These are phyloP conservation scores for Neodidymelliopsis sp. DNA, from an alignment of 2,329 filamentous ascomycete genomes.

Conservation along the genomic window DNA sequence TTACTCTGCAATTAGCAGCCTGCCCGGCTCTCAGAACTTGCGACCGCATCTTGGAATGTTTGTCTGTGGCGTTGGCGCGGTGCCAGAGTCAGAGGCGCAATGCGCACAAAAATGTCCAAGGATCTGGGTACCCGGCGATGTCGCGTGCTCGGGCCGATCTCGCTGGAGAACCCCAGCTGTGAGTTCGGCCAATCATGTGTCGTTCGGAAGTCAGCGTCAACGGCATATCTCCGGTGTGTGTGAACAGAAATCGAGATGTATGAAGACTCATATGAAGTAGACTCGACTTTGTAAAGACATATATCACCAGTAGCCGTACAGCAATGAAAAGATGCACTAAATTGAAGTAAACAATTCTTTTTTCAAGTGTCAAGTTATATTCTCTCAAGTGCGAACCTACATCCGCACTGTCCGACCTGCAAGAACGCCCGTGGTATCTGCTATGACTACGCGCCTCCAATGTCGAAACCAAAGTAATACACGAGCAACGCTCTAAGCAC, in stretches of 20 bases:
- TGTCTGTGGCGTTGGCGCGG: conserved; percentile 28
- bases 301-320: too few relatives aligned
- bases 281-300: too few relatives aligned
- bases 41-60: conserved; percentile 42
- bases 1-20: conserved; percentile 44
- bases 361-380: conserved; percentile 1
- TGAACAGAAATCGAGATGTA: too few relatives aligned
- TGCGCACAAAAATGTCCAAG: conserved; percentile 36
- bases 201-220: conserved; percentile 25
- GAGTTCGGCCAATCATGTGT: conserved; percentile 33
- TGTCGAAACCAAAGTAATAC: not conserved
- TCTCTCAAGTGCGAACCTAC: not conserved
- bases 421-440: not conserved
- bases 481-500: not conserved
- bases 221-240: not conserved
- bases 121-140: conserved; percentile 2
- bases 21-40: conserved; percentile 43
- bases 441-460: not conserved
- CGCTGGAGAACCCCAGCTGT: conserved; percentile 28
- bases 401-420: not conserved
- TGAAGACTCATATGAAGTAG: too few relatives aligned
- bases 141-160: conserved; percentile 14
- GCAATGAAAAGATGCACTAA: too few relatives aligned
- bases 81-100: conserved; percentile 24
- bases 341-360: too few relatives aligned